Base-by-base conservation (phyloP, 495 filamentous ascomycete genomes). In the Parmelia sp. region DNA sequence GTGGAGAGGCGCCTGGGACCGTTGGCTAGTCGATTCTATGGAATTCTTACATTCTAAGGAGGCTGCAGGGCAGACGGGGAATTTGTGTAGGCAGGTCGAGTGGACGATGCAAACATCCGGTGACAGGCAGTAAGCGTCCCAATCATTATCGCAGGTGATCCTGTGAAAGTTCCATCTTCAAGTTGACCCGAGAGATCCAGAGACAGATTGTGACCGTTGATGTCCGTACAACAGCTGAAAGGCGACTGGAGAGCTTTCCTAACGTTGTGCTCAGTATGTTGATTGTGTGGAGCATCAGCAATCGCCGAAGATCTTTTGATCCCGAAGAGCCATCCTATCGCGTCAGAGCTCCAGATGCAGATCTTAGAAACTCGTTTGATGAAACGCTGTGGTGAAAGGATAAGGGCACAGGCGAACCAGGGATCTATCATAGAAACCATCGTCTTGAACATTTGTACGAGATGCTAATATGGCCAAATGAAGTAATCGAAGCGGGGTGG, bases 401-500 rank as follows among this genome's bases (percentile, higher is more conserved):
- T 3, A 25, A 53, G 25, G 6, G 5, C 14, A 31, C 25, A 53
- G 49, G 49, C 49, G 49, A 31, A 14, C 49, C 12, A 53, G 27
- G 49, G 49, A 33, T 25, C 27, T 53, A 29, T 55, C 29, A 33
- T 29, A 55, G 17, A 14, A 27, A 21, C 29, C 6, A n/a, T 33
- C 51, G 21, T 17, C 1, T 10, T 21, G 27, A 7, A 3, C 6
- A 2, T 33, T 31, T 33, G 47, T 15, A 33, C 8, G 4, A 1
- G 6, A 55, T 8, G 51, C 6, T 44, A 33, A 25, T n/a, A 55
- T 55, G 27, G 15, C 17, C 51, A 17, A 55, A 55, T 33, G 27
- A 55, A 23, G 51, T n/a, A 35, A 55, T 55, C 21, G 51, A 55
- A 55, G 51, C 29, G 51, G 14, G 51, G 51, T 55, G 51, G 51